These are phyloP conservation scores for Chrysanthemum makinoi DNA, from an alignment of 129 eudicot species.

Conservation along the genomic window DNA sequence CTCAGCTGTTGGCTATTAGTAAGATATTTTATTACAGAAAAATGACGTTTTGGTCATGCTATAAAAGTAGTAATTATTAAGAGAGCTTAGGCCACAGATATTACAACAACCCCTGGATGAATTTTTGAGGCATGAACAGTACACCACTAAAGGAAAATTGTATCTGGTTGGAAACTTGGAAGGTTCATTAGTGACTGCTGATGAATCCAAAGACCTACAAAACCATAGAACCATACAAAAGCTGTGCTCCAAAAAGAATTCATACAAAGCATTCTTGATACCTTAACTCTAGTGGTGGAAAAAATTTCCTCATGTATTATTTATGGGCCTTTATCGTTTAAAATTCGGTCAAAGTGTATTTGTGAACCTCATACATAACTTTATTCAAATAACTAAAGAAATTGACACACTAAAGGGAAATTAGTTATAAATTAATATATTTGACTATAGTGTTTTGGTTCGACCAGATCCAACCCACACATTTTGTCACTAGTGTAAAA, in stretches of 20 bases:
- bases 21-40: background rate
- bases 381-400: background rate
- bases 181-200: slow-evolving; percentile 32
- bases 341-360: background rate
- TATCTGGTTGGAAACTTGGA: slow-evolving; percentile 37
- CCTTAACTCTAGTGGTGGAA: no score
- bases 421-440: no score
- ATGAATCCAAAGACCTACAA: slow-evolving; percentile 29
- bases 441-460: no score
- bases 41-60: background rate
- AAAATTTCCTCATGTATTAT: no score
- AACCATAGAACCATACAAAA: background rate
- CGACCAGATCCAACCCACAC: background rate
- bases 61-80: slow-evolving; percentile 7
- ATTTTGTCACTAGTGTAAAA: background rate
- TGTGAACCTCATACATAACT: background rate
- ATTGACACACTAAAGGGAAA: background rate
- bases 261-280: no score
- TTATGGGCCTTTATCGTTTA: background rate
- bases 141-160: slow-evolving; percentile 49
- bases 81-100: slow-evolving; percentile 67
- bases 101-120: slow-evolving; percentile 64
- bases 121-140: slow-evolving; percentile 38
- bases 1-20: background rate
- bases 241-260: no score